Evolutionary conservation across 805 yeast species (phyloP).

Genomic region (Wickerhamomyces xylosicus): DNA sequence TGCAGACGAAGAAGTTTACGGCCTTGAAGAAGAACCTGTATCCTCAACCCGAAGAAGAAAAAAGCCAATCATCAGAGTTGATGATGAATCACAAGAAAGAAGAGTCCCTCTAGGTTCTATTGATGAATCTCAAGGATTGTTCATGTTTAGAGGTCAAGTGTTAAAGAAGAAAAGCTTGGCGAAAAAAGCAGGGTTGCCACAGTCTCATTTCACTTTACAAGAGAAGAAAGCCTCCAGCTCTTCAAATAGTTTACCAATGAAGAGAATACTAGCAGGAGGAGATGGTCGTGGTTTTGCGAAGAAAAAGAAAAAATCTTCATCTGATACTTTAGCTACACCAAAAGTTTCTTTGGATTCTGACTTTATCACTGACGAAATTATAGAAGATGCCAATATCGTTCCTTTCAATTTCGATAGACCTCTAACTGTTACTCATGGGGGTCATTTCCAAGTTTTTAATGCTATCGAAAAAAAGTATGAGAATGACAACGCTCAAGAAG

Average conservation of each 20-base stretch:
- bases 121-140: neutral
- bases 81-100: neutral
- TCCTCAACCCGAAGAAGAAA: neutral
- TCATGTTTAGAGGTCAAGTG: neutral
- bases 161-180: neutral
- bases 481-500: neutral
- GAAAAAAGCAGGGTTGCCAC: neutral
- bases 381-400: neutral
- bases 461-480: neutral
- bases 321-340: neutral
- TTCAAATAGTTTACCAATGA: neutral
- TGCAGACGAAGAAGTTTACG: neutral
- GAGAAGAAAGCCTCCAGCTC: neutral
- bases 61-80: neutral
- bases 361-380: neutral
- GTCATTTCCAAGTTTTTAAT: neutral
- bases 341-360: neutral
- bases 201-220: neutral
- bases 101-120: too few relatives aligned
- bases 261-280: neutral
- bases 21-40: neutral
- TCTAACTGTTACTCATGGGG: neutral
- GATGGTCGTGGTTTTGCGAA: neutral
- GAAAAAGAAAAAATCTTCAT: neutral
- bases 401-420: neutral